Conservation (phyloP, 1,284 basidiomycete species). For the Ceratobasidium sp. region DNA sequence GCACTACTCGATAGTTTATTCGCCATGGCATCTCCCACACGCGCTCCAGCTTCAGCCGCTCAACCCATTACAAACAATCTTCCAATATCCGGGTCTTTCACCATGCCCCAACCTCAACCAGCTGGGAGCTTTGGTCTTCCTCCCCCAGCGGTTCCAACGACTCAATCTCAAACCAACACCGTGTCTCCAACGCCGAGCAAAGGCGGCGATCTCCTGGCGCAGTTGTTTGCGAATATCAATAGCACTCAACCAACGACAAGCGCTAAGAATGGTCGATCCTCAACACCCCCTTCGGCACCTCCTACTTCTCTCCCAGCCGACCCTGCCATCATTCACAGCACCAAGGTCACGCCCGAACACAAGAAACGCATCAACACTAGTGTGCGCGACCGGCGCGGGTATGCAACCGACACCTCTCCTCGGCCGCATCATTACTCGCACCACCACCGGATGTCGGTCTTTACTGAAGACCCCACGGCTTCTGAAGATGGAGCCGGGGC, state of each 20-base stretch:
- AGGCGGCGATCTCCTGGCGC: constrained; percentile 23
- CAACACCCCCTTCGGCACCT: background rate
- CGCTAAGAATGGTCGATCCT: background rate
- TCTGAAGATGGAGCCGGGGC: background rate
- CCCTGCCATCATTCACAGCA: constrained; percentile 19
- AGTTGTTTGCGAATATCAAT: constrained; percentile 26
- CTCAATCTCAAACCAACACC: background rate
- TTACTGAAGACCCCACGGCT: background rate
- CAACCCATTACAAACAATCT: background rate
- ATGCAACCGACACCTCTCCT: constrained; percentile 11
- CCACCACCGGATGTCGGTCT: background rate
- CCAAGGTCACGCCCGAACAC: constrained; percentile 21
- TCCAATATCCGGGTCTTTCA: background rate
- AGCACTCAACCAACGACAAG: background rate
- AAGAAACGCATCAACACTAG: background rate
- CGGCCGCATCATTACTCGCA: background rate
- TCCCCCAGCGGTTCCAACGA: background rate
- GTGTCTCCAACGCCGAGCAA: background rate
- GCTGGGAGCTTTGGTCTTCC: background rate
- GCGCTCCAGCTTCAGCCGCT: background rate
- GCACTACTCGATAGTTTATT: constrained; percentile 28
- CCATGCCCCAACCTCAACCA: background rate
- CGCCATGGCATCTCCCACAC: constrained; percentile 24
- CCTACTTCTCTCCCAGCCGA: constrained; percentile 9
- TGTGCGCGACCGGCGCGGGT: background rate